These are phyloP conservation scores for Viola pubescens DNA, from an alignment of 441 rosid genomes.

Conservation along the genomic window DNA sequence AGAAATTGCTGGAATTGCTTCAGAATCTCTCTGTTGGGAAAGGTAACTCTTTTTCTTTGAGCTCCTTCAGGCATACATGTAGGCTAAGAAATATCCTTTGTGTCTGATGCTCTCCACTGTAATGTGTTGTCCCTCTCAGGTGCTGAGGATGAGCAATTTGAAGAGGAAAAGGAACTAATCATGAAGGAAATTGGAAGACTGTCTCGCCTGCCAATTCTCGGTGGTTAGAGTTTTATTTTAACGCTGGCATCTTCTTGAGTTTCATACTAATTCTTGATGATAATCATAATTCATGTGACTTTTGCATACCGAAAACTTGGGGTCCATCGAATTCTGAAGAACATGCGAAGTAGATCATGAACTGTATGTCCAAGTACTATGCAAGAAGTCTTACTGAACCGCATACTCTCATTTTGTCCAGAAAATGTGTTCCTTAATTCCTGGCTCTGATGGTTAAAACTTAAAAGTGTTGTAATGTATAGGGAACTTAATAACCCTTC, in stretches of 20 bases:
- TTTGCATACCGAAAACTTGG: conserved; percentile 10
- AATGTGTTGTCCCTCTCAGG: conserved; percentile 29
- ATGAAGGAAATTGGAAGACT: conserved; percentile 70
- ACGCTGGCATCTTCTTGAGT: conserved; percentile 3
- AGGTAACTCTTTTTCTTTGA: conserved; percentile 36
- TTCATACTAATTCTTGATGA: conserved; percentile 17
- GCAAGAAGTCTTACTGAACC: conserved; percentile 5
- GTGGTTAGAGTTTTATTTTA: conserved; percentile 17
- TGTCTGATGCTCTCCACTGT: not conserved
- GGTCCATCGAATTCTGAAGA: not conserved
- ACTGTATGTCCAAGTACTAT: conserved; percentile 6
- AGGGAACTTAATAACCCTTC: not conserved
- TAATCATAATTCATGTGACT: not conserved
- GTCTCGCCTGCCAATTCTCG: conserved; percentile 34
- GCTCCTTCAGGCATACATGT: not conserved
- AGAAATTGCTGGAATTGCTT: conserved; percentile 62
- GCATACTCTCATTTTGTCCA: not conserved
- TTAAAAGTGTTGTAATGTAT: not conserved
- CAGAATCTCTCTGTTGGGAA: conserved; percentile 61
- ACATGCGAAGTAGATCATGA: not conserved
- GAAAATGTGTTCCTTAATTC: not conserved
- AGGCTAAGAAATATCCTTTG: not conserved
- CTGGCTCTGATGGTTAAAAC: conserved; percentile 4
- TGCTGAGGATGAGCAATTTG: conserved; percentile 84
- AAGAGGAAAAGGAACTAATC: conserved; percentile 89